These are phyloP conservation scores for Fallopia convolvulus DNA, from an alignment of 148 eudicot species.

Conservation along the genomic window DNA sequence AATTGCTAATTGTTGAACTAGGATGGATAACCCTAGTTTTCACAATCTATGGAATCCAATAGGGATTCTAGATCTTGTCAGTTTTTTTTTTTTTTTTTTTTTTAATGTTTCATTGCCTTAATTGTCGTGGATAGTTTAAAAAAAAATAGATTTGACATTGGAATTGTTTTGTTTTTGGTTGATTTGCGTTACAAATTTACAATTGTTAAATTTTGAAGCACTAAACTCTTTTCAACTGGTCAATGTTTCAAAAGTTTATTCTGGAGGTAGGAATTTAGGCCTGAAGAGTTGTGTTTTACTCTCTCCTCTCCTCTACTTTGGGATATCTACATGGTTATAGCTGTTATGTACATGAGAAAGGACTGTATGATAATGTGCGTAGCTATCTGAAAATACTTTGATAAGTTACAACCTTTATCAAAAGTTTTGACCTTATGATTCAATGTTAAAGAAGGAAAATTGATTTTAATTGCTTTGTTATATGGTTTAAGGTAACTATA, in stretches of 20 bases:
- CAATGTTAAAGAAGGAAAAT: neutral
- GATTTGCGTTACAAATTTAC: neutral
- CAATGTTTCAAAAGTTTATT: neutral
- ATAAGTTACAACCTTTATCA: neutral
- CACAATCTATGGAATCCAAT: neutral
- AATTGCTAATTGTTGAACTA: neutral
- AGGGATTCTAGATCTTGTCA: conserved; percentile 2
- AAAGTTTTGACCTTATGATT: neutral
- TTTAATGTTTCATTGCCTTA: neutral
- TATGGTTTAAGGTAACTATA: neutral
- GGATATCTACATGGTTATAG: neutral
- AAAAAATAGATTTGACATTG: neutral
- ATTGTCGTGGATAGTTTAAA: neutral
- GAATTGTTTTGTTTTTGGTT: neutral
- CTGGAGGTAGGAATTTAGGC: neutral
- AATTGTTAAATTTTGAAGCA: neutral
- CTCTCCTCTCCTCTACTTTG: neutral
- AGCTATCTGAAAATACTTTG: neutral
- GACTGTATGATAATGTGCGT: neutral
- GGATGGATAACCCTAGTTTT: conserved; percentile 5
- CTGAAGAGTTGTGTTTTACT: neutral
- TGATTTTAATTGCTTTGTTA: conserved; percentile 1
- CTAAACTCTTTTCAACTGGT: neutral
- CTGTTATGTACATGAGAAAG: neutral
- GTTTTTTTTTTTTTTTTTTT: neutral